phyloP scores from a whole-genome alignment of 169 alveolate genomes.

The Cryptosporidium muris region DNA sequence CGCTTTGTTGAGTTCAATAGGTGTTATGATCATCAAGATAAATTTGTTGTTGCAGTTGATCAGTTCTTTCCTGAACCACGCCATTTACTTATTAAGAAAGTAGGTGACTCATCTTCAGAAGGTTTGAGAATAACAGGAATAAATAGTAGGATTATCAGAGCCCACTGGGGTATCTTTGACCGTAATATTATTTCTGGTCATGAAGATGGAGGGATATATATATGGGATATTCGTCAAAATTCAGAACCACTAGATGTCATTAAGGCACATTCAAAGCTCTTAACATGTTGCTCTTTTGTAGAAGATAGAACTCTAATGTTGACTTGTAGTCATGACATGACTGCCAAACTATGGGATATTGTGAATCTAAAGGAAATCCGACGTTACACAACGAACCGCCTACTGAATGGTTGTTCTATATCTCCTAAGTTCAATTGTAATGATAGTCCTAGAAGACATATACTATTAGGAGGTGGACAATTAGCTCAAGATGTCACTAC shows the following conservation, averaged over 20 bases:
- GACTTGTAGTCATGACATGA: conserved; percentile 86
- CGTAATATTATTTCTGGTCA: conserved; percentile 85
- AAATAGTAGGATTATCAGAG: conserved; percentile 77
- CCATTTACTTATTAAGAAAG: conserved; percentile 41
- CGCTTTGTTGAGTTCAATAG: conserved; percentile 88
- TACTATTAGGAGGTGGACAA: conserved; percentile 89
- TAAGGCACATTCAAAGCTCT: conserved; percentile 83
- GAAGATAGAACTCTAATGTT: conserved; percentile 84
- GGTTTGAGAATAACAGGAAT: conserved; percentile 65
- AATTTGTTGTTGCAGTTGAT: conserved; percentile 84
- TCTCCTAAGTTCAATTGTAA: conserved; percentile 83
- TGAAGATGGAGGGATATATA: conserved; percentile 83
- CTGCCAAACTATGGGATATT: conserved; percentile 88
- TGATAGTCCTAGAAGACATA: conserved; percentile 80
- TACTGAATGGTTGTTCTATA: conserved; percentile 87
- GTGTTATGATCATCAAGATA: conserved; percentile 83
- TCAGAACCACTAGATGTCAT: conserved; percentile 60
- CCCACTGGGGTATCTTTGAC: conserved; percentile 90
- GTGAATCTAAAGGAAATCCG: conserved; percentile 80
- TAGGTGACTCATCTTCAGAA: conserved; percentile 49
- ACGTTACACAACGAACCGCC: conserved; percentile 83
- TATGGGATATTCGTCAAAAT: conserved; percentile 60
- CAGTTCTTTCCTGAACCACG: conserved; percentile 78
- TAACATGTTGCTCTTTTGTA: conserved; percentile 85
- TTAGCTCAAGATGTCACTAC: conserved; percentile 90